Percentiles rank a stretch among this genome's conserved stretches.
Conservation (phyloP, 345 rosid species). For the Heritiera littoralis region DNA sequence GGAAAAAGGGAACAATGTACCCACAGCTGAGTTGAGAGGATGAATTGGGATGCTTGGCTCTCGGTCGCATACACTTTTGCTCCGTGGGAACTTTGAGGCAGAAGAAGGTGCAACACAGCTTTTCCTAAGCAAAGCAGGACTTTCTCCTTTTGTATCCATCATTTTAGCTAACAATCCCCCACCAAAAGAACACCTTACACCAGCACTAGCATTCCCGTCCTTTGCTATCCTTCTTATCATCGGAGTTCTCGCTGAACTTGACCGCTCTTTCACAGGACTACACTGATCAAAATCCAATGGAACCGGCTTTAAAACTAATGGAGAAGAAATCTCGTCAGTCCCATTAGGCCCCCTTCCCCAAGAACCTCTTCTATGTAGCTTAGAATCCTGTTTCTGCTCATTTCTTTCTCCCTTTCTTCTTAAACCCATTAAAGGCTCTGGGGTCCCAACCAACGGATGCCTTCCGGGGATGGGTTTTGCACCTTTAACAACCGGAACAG, state of each 20-base stretch:
- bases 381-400: constrained; percentile 42
- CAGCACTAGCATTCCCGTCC: constrained; percentile 36
- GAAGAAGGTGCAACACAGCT: constrained; percentile 67
- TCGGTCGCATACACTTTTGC: constrained; percentile 73
- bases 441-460: constrained; percentile 85
- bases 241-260: constrained; percentile 33
- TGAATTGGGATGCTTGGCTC: constrained; percentile 53
- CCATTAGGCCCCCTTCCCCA: constrained; percentile 62
- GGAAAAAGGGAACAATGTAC: constrained; percentile 53
- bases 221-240: constrained; percentile 43
- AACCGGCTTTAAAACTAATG: constrained; percentile 67
- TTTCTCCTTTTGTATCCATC: constrained; percentile 59
- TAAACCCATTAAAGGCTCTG: constrained; percentile 79
- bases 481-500: constrained; percentile 65
- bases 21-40: constrained; percentile 88
- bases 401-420: constrained; percentile 49
- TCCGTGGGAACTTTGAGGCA: constrained; percentile 68
- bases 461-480: constrained; percentile 84
- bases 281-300: constrained; percentile 89
- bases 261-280: constrained; percentile 67
- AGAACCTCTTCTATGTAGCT: constrained; percentile 69
- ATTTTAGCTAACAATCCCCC: constrained; percentile 71
- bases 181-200: constrained; percentile 69
- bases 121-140: constrained; percentile 65
- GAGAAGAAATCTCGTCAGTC: constrained; percentile 50